These are phyloP conservation scores for Cytospora paraplurivora DNA, from an alignment of 2,329 filamentous ascomycete genomes.

Conservation along the genomic window DNA sequence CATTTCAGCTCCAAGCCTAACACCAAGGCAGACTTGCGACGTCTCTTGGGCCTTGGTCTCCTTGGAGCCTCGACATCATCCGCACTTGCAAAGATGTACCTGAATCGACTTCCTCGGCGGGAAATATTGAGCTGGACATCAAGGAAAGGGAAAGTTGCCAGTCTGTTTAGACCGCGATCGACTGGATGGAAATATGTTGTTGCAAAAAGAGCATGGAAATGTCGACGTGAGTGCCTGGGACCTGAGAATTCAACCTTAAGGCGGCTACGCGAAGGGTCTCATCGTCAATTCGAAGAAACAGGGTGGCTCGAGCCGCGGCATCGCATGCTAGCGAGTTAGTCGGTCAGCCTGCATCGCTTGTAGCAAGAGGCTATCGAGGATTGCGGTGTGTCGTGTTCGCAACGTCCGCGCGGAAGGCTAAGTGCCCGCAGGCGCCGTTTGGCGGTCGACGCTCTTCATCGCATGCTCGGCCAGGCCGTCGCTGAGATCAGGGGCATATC, in stretches of 20 bases:
- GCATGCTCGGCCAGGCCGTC: constrained; percentile 9
- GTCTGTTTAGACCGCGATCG: background rate
- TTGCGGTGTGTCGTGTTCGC: background rate
- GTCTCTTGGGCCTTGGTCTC: background rate
- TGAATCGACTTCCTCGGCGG: background rate
- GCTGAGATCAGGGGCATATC: background rate
- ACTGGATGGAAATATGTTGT: constrained; percentile 11
- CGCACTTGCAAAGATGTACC: constrained; percentile 1
- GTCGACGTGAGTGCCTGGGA: constrained; percentile 7
- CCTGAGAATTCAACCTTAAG: constrained; percentile 1
- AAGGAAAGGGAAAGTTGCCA: background rate
- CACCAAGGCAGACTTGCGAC: background rate
- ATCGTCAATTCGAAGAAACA: constrained; percentile 1
- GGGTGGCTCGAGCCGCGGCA: background rate
- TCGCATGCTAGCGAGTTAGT: background rate
- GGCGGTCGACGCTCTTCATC: background rate
- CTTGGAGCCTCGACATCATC: background rate
- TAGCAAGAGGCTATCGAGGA: background rate
- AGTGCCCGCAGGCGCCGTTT: background rate
- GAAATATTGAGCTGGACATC: background rate
- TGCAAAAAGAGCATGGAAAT: constrained; percentile 14
- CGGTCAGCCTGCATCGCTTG: background rate
- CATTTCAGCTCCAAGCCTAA: background rate
- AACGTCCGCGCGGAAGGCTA: background rate
- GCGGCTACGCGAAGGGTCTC: constrained; percentile 18